A percentile compares a stretch with the other conserved stretches of the same genome.
These are phyloP conservation scores for Gloeostereum incarnatum DNA, from an alignment of 768 basidiomycete genomes.

Conservation along the genomic window DNA sequence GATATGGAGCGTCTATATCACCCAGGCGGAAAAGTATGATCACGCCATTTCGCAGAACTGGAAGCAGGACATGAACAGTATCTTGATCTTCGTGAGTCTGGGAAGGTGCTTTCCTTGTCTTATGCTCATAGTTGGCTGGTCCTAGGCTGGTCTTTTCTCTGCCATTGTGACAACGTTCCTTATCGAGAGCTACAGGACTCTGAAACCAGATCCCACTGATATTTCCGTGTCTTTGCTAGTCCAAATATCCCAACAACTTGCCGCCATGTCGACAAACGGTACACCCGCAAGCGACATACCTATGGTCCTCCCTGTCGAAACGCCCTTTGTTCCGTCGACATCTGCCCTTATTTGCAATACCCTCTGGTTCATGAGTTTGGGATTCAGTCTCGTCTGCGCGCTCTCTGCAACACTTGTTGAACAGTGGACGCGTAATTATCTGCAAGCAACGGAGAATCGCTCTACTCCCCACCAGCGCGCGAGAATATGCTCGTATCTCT, in stretches of 20 bases:
- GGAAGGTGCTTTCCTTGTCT: conserved; percentile 5
- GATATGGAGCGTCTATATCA: conserved; percentile 28
- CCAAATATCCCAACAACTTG: conserved; percentile 21
- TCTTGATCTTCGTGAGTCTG: conserved; percentile 32
- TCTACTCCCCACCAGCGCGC: conserved; percentile 27
- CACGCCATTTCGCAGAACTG: conserved; percentile 21
- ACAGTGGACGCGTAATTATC: conserved; percentile 36
- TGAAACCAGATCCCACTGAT: conserved; percentile 19
- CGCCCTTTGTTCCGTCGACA: conserved; percentile 14
- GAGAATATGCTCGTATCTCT: conserved; percentile 29
- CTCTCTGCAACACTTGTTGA: conserved; percentile 36
- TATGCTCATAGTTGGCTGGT: neutral
- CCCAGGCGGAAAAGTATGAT: conserved; percentile 23
- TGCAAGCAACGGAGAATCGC: conserved; percentile 22
- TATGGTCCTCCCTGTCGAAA: conserved; percentile 5
- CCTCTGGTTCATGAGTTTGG: conserved; percentile 37
- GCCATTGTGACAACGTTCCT: conserved; percentile 29
- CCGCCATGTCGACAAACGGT: conserved; percentile 11
- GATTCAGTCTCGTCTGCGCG: conserved; percentile 29
- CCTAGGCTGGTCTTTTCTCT: conserved; percentile 29
- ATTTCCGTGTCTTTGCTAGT: conserved; percentile 17
- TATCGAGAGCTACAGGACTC: conserved; percentile 25
- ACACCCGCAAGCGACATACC: conserved; percentile 1
- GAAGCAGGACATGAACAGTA: conserved; percentile 32
- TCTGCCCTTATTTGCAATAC: conserved; percentile 27